These are phyloP conservation scores for Fraxinus albicans DNA, from an alignment of 305 asterid species.

Conservation along the genomic window DNA sequence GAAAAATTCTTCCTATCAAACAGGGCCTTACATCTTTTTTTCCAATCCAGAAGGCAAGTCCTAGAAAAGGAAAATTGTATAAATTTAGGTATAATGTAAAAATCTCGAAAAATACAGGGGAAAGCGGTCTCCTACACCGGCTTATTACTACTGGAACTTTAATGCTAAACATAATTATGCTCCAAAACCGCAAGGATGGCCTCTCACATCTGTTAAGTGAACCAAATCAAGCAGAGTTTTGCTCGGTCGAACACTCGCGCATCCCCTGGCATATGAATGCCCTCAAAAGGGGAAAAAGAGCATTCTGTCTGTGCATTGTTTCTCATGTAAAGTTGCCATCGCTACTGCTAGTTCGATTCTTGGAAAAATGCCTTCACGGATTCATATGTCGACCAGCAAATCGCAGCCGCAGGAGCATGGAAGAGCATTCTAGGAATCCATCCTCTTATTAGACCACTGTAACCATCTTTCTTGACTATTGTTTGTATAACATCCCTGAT, in stretches of 20 bases:
- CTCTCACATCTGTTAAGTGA: neutral
- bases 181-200: neutral
- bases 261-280: neutral
- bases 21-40: neutral
- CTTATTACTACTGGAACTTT: neutral
- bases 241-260: neutral
- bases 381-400: slow-evolving; percentile 40
- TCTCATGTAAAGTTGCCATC: neutral
- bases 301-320: neutral
- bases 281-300: neutral
- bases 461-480: slow-evolving; percentile 28
- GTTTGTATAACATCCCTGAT: slow-evolving; percentile 24
- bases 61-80: neutral
- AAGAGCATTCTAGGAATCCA: slow-evolving; percentile 34
- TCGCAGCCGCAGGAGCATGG: slow-evolving; percentile 40
- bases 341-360: neutral
- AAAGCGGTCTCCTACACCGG: neutral
- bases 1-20: too few relatives aligned
- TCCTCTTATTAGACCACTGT: slow-evolving; percentile 26
- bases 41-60: neutral
- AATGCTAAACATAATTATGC: neutral
- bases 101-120: neutral
- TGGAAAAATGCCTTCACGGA: slow-evolving; percentile 29
- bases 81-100: neutral
- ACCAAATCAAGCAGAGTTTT: neutral